phyloP scores from a whole-genome alignment of 2,329 filamentous ascomycete species.

The Aspergillus viridinutans region DNA sequence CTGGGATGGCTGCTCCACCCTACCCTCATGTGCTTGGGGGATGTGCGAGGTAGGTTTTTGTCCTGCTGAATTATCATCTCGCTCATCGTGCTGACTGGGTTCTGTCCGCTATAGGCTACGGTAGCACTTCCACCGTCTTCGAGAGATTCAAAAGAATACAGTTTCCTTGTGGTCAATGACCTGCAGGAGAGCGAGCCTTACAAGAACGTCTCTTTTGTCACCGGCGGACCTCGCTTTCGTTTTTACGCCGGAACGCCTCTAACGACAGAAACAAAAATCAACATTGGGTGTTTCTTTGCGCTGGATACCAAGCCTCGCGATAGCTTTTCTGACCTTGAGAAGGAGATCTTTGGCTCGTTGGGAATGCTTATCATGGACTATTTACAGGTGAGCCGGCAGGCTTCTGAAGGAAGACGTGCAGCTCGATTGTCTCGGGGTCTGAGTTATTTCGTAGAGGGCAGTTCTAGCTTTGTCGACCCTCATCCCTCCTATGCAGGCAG shows the following conservation, averaged over 20 bases:
- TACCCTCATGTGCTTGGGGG: constrained; percentile 29
- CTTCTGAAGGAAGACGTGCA: constrained; percentile 50
- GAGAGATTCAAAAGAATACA: constrained; percentile 18
- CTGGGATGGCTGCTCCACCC: constrained; percentile 31
- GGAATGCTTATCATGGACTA: constrained; percentile 57
- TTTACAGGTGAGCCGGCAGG: constrained; percentile 52
- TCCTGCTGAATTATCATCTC: neutral
- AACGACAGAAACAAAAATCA: constrained; percentile 52
- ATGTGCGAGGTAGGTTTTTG: constrained; percentile 31
- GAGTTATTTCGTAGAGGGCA: constrained; percentile 52
- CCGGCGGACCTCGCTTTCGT: constrained; percentile 30
- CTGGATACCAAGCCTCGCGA: constrained; percentile 54
- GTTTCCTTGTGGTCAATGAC: constrained; percentile 37
- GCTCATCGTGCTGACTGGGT: neutral
- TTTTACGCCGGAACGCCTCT: constrained; percentile 62
- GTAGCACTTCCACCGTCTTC: constrained; percentile 27
- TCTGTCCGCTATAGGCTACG: constrained; percentile 26
- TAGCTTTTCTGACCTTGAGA: constrained; percentile 39
- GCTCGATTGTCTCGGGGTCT: constrained; percentile 53
- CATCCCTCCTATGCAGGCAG: constrained; percentile 22
- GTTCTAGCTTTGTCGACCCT: constrained; percentile 37
- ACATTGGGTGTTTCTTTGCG: constrained; percentile 59
- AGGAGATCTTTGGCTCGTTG: constrained; percentile 55
- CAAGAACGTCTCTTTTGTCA: constrained; percentile 34
- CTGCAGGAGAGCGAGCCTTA: constrained; percentile 37